These are phyloP conservation scores for Hypoxylon fuscum DNA, from an alignment of 495 filamentous ascomycete genomes.

Conservation along the genomic window DNA sequence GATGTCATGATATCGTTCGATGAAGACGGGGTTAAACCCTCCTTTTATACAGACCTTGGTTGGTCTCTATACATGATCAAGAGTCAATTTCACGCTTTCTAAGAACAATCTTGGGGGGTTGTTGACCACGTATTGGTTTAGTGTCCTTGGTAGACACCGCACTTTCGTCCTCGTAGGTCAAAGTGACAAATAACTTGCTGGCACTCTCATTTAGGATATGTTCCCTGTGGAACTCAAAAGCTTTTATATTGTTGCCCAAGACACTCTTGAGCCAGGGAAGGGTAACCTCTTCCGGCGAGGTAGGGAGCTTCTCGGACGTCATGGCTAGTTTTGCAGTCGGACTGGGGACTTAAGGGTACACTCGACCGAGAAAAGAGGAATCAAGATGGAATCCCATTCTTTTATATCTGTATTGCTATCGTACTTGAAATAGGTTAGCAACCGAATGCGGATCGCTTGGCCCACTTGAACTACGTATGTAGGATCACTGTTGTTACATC, in stretches of 20 bases:
- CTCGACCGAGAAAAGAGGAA: too few relatives aligned
- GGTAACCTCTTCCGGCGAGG: slow-evolving; percentile 27
- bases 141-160: not conserved
- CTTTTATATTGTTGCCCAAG: slow-evolving; percentile 37
- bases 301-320: slow-evolving; percentile 6
- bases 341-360: too few relatives aligned
- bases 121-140: not conserved
- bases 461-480: too few relatives aligned
- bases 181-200: slow-evolving; percentile 42
- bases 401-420: too few relatives aligned
- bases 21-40: slow-evolving; percentile 37
- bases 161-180: slow-evolving; percentile 33
- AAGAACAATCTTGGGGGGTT: not conserved
- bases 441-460: too few relatives aligned
- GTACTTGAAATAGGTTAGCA: too few relatives aligned
- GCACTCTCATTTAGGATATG: slow-evolving; percentile 30
- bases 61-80: slow-evolving; percentile 2
- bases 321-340: slow-evolving; percentile 1
- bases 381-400: too few relatives aligned
- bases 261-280: slow-evolving; percentile 30
- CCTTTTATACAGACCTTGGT: slow-evolving; percentile 41
- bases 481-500: too few relatives aligned
- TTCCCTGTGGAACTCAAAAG: slow-evolving; percentile 24
- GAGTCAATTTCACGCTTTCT: not conserved
- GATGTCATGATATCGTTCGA: slow-evolving; percentile 22